Evolutionary conservation across 306 rosid genomes (phyloP), one percentile per base, ranked within the genome.

Genomic region (Glycine tomentella): DNA sequence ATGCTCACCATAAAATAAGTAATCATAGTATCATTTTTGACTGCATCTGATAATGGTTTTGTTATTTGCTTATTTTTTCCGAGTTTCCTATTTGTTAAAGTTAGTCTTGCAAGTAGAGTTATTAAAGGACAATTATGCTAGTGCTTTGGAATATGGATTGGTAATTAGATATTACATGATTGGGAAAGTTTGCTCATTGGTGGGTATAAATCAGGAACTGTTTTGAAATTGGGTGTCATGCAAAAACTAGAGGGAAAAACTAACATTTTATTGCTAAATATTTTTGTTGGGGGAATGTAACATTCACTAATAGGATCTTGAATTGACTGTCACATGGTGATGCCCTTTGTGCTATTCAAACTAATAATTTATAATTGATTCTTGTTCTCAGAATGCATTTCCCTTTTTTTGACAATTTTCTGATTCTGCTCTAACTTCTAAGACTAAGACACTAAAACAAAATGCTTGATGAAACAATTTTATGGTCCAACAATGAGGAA

Each of bases 401-500:
- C 16, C 40, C 65, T 16, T 40, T 8, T 38, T 5, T 50, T 44
- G 3, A 46, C 13, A n/a, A 49, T n/a, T 53, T 73, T 53, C 52
- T 15, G 44, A 52, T 71, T 71, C 3, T 8, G 13, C 61, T 73
- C 17, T 73, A 55, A 36, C n/a, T 67, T 67, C 40, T 36, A 36
- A 36, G 40, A 36, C 40, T 36, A 36, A 36, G 14, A 59, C 14
- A 11, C 52, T 36, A 12, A 33, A 50, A 55, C 9, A 40, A 72
- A 53, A 25, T 1, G 31, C 31, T 25, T 25, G 45, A 53, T 38
- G 36, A 53, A 53, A 53, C 31, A 53, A 55, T 36, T 52, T 36
- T 55, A 73, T 73, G 11, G 64, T 55, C 40, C 52, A 38, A 55
- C 77, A 38, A 9, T 73, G 51, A 40, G 53, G 17, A 56, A 74